Percentiles rank a stretch among this genome's conserved stretches.
Conservation (phyloP, 1,139 yeast genomes). For the Hyphopichia khmerensis region DNA sequence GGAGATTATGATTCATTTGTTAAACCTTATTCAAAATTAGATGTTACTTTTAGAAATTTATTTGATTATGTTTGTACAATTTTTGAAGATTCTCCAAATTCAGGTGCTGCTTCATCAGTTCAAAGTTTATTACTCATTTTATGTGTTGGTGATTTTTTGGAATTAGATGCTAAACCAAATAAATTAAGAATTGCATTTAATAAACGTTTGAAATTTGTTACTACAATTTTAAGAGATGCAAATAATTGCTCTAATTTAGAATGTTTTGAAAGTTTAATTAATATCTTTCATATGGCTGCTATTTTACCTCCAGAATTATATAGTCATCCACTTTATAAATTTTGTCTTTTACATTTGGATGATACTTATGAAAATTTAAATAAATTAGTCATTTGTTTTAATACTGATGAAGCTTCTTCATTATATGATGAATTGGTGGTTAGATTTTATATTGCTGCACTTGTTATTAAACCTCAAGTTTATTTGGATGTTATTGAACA, state of each 20-base stretch:
- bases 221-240: conserved; percentile 33
- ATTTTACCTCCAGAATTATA: conserved; percentile 21
- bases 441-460: conserved; percentile 43
- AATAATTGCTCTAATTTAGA: conserved; percentile 37
- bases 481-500: conserved; percentile 25
- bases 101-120: conserved; percentile 27
- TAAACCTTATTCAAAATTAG: conserved; percentile 26
- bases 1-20: conserved; percentile 40
- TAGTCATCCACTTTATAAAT: conserved; percentile 43
- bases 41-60: conserved; percentile 24
- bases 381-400: conserved; percentile 15
- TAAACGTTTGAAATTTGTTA: conserved; percentile 35
- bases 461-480: conserved; percentile 37
- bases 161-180: conserved; percentile 29
- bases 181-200: conserved; percentile 35
- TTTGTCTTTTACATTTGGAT: conserved; percentile 41
- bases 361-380: conserved; percentile 30
- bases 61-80: conserved; percentile 33
- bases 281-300: conserved; percentile 45
- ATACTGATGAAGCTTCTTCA: conserved; percentile 17
- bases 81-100: conserved; percentile 30
- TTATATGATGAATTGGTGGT: conserved; percentile 29
- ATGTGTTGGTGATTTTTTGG: conserved; percentile 39
- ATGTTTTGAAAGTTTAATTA: conserved; percentile 42
- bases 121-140: conserved; percentile 35